phyloP scores from a whole-genome alignment of 495 filamentous ascomycete genomes.

The Penicillium goetzii region DNA sequence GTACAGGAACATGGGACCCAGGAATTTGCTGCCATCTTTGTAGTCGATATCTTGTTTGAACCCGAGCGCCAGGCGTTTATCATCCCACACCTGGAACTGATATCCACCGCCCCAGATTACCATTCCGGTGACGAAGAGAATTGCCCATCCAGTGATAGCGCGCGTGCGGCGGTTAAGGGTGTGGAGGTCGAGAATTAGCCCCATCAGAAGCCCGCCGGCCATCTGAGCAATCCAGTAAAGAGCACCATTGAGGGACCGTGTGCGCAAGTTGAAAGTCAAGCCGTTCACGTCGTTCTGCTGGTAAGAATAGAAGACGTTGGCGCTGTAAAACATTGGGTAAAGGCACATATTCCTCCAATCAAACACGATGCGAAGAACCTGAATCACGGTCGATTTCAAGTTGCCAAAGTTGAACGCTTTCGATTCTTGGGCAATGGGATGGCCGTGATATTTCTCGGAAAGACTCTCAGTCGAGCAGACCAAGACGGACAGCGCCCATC shows the following conservation, averaged over 20 bases:
- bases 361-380: conserved; percentile 52
- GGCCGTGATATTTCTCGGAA: conserved; percentile 24
- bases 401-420: conserved; percentile 14
- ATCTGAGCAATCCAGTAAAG: conserved; percentile 61
- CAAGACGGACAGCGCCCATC: conserved; percentile 57
- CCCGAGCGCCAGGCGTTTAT: conserved; percentile 33
- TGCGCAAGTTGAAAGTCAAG: conserved; percentile 53
- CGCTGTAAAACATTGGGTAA: conserved; percentile 59
- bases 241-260: conserved; percentile 52
- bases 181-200: conserved; percentile 50
- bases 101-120: conserved; percentile 60
- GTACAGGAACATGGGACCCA: conserved; percentile 58
- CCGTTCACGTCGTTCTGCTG: conserved; percentile 61
- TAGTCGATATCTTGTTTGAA: conserved; percentile 47
- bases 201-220: conserved; percentile 55
- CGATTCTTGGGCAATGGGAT: neutral
- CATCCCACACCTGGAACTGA: conserved; percentile 50
- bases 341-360: conserved; percentile 52
- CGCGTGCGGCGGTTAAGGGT: conserved; percentile 42
- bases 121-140: conserved; percentile 51
- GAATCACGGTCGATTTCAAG: conserved; percentile 51
- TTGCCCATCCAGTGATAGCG: conserved; percentile 47
- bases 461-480: conserved; percentile 41
- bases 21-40: conserved; percentile 34
- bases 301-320: conserved; percentile 82